Conservation (phyloP, 768 basidiomycete genomes). For the Mycena haematopus region DNA sequence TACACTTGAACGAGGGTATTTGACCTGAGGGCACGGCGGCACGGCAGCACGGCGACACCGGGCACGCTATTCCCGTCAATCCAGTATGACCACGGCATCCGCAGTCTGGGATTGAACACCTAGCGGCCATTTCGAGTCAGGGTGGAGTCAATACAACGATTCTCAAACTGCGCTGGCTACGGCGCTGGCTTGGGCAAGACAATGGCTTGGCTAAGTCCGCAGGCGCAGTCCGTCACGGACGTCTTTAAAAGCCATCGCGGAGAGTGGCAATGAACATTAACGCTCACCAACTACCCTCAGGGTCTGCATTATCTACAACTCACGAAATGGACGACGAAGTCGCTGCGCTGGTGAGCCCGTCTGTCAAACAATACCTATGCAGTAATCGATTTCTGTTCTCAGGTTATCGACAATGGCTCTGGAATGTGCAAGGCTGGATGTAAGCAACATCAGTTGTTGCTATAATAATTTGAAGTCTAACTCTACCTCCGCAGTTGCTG, state of each 20-base stretch:
- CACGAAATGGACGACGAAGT: constrained; percentile 9
- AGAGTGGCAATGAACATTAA: not conserved
- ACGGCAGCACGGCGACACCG: too few species aligned
- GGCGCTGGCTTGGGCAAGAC: not conserved
- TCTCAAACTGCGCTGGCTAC: not conserved
- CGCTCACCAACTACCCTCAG: not conserved
- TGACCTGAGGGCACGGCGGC: too few species aligned
- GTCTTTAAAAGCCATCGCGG: not conserved
- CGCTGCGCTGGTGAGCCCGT: not conserved
- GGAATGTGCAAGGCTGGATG: constrained; percentile 21
- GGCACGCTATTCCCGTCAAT: too few species aligned
- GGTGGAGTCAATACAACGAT: not conserved
- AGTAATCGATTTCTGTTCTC: not conserved
- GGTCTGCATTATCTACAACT: not conserved
- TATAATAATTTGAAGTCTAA: not conserved
- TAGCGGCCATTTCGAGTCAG: not conserved
- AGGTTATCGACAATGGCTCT: constrained; percentile 23
- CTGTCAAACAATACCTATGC: not conserved
- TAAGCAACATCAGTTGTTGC: not conserved
- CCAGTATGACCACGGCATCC: too few species aligned
- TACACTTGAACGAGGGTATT: too few species aligned
- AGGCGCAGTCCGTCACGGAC: not conserved
- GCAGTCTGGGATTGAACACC: not conserved
- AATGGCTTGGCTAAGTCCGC: not conserved
- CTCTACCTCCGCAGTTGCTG: constrained; percentile 1